phyloP scores from a whole-genome alignment of 2,329 filamentous ascomycete genomes.

The Cordyceps javanica region DNA sequence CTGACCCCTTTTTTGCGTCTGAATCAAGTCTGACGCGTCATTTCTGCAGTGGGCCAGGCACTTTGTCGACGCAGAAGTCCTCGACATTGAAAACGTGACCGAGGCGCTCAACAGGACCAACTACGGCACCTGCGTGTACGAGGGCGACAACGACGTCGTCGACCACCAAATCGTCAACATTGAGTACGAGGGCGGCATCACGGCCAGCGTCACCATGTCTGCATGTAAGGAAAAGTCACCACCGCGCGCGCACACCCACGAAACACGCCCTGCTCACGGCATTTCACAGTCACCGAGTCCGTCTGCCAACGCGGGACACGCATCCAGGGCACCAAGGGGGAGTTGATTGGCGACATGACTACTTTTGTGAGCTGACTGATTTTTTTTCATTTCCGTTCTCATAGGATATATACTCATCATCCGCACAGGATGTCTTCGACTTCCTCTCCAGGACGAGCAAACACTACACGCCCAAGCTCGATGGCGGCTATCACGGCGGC shows the following conservation, averaged over 20 bases:
- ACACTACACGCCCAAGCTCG: slow-evolving; percentile 13
- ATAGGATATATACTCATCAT: not conserved
- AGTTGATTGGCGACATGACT: slow-evolving; percentile 16
- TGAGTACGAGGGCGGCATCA: slow-evolving; percentile 15
- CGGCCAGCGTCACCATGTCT: slow-evolving; percentile 16
- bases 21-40: no score
- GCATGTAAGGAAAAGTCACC: no score
- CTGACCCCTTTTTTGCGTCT: not conserved
- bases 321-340: slow-evolving; percentile 17
- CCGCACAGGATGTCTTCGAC: slow-evolving; percentile 13
- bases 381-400: not conserved
- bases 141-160: slow-evolving; percentile 16
- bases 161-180: slow-evolving; percentile 17
- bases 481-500: slow-evolving; percentile 16
- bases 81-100: slow-evolving; percentile 16
- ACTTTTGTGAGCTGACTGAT: slow-evolving; percentile 12
- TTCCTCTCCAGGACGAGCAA: slow-evolving; percentile 13
- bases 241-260: no score
- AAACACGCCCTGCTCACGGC: not conserved
- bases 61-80: slow-evolving; percentile 14
- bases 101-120: slow-evolving; percentile 13
- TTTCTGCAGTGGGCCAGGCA: slow-evolving; percentile 13
- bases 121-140: slow-evolving; percentile 16
- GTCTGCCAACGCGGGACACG: slow-evolving; percentile 15
- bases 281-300: slow-evolving; percentile 13